Conservation (phyloP, 192 early-diverging fungal genomes). For the Coemansia sp. region DNA sequence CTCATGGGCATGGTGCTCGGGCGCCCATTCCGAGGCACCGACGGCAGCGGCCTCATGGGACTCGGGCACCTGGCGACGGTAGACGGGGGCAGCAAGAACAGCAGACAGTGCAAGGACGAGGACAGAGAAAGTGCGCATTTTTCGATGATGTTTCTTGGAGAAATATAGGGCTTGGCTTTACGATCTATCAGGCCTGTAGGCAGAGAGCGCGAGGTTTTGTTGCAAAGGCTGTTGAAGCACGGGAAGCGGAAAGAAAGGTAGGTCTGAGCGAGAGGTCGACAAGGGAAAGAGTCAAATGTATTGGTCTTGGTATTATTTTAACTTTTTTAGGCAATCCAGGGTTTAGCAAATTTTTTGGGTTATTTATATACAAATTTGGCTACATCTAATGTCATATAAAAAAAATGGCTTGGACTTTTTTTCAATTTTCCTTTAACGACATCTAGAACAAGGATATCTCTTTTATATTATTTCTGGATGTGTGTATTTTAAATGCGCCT, state of each 20-base stretch:
- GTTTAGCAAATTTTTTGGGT: too few relatives aligned
- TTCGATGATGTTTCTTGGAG: not conserved
- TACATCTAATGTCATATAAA: too few relatives aligned
- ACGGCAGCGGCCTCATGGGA: not conserved
- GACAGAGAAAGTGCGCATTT: conserved; percentile 15
- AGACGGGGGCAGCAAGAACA: conserved; percentile 11
- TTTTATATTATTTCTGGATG: not conserved
- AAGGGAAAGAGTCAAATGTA: not conserved
- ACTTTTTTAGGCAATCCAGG: too few relatives aligned
- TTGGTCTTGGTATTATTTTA: not conserved
- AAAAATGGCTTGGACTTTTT: too few relatives aligned
- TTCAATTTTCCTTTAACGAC: not conserved
- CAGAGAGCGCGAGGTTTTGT: too few relatives aligned
- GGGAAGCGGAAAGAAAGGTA: not conserved
- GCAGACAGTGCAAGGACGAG: conserved; percentile 8
- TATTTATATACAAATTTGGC: too few relatives aligned
- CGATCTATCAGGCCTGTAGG: too few relatives aligned
- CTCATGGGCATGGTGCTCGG: not conserved
- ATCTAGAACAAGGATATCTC: not conserved
- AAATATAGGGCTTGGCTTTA: too few relatives aligned
- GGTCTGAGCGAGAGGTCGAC: not conserved
- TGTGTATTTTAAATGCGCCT: conserved; percentile 6
- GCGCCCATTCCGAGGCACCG: not conserved
- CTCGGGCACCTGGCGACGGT: conserved; percentile 7
- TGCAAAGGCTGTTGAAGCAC: too few relatives aligned